phyloP scores from a whole-genome alignment of 2,329 filamentous ascomycete species.

The Arachnomyces sp. region DNA sequence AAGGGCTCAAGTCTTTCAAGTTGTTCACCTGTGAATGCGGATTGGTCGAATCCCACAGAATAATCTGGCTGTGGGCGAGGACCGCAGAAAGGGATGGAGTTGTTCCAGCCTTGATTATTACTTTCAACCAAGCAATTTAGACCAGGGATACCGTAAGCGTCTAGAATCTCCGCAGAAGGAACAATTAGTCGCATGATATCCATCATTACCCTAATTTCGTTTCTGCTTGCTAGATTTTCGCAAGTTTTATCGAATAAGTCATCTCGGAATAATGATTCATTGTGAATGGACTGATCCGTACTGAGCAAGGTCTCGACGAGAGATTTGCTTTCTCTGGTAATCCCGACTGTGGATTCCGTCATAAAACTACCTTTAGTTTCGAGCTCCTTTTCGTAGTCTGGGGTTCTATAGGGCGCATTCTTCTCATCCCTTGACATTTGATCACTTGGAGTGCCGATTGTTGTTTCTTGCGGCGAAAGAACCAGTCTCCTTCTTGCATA shows the following conservation, averaged over 20 bases:
- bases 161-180: constrained; percentile 1
- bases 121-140: too few relatives aligned
- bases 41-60: constrained; percentile 23
- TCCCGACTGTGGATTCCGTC: constrained; percentile 22
- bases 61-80: constrained; percentile 29
- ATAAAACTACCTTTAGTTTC: constrained; percentile 37
- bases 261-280: constrained; percentile 6
- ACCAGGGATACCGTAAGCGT: too few relatives aligned
- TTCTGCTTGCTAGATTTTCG: constrained; percentile 11
- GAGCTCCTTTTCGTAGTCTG: constrained; percentile 32
- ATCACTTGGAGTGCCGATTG: constrained; percentile 29
- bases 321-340: constrained; percentile 25
- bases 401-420: constrained; percentile 30
- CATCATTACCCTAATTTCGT: constrained; percentile 14
- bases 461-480: constrained; percentile 23
- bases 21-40: constrained; percentile 39
- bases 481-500: constrained; percentile 6
- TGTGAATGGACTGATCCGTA: constrained; percentile 22
- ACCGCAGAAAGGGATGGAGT: constrained; percentile 20
- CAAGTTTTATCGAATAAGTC: constrained; percentile 14
- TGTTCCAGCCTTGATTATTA: constrained; percentile 26
- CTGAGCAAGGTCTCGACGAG: constrained; percentile 26
- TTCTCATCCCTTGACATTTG: constrained; percentile 34
- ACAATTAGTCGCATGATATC: constrained; percentile 10
- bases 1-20: constrained; percentile 35